Evolutionary conservation across 2,329 filamentous ascomycete species (phyloP), one percentile per base, ranked within the genome.

Genomic region (Lecanicillium sp.): DNA sequence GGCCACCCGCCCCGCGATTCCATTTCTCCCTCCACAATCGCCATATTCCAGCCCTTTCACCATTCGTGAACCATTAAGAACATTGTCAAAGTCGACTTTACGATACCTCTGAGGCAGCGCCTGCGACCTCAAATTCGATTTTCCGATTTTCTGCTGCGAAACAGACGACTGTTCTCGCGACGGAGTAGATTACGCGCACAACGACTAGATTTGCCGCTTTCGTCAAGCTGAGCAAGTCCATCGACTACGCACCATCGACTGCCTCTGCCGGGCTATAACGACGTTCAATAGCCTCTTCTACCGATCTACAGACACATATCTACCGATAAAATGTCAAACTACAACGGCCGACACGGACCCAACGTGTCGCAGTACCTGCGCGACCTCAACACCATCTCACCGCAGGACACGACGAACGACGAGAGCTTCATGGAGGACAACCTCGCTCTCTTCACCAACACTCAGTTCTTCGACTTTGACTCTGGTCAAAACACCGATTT

Each of bases 341-440:
- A 79, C 73, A 80, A 74, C 62, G 82, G 80, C 55, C 83, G 86
- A 45, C 80, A 83, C 56, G 84, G 77, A 51, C 83, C 85, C 55
- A 94, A 94, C 61, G 85, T 95, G 64, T 88, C 87, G 55, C 83
- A 88, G 56, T 94, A 92, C 67, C 73, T 95, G 48, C 83, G 85
- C 53, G 83, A 89, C 50, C 71, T 95, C 53, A 95, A 95, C 68
- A 76, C 79, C 44, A 68, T 82, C 44, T 77, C 79, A 51, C 75
- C 83, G 38, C 70, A 81, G 44, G 73, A 69, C 37, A 50, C 49
- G 42, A 52, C 68, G 19, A 56, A 80, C 44, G 76, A 83, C 38
- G 62, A 69, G 37, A 73, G 80, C 59, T 73, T 73, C 50, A 67
- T 83, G 46, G 80, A 85, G 50, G 78, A 83, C 43, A 81, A 88